A percentile compares a stretch with the other conserved stretches of the same genome.
Conservation (phyloP, 2,329 filamentous ascomycete species). For the Aspergillus alliaceus region DNA sequence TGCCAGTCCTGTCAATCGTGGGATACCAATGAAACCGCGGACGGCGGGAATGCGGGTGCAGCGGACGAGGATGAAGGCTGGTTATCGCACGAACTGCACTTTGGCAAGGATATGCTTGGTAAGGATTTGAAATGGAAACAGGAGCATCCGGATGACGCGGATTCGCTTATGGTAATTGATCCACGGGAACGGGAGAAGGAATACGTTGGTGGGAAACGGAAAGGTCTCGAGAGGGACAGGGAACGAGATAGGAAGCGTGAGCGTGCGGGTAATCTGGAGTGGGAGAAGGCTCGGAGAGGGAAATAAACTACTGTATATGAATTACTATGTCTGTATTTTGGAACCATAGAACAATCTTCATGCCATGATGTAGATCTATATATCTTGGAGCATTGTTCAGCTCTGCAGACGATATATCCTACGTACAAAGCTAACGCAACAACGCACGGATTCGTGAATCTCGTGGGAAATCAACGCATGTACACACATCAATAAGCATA, state of each 20-base stretch:
- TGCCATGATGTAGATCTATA: background rate
- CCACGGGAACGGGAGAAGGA: conserved; percentile 78
- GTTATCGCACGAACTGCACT: conserved; percentile 83
- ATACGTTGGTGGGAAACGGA: conserved; percentile 62
- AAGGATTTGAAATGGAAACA: conserved; percentile 88
- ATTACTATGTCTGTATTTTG: background rate
- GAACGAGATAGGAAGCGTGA: conserved; percentile 39
- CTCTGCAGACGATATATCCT: background rate
- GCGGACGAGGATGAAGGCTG: conserved; percentile 63
- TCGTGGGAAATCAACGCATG: background rate
- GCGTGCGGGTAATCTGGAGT: conserved; percentile 35
- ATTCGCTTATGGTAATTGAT: conserved; percentile 81
- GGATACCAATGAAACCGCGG: conserved; percentile 55
- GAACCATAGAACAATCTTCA: background rate
- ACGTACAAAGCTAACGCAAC: background rate
- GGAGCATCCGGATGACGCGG: conserved; percentile 79
- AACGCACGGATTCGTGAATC: background rate
- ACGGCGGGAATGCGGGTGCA: conserved; percentile 51
- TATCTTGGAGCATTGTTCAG: background rate
- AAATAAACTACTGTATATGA: background rate
- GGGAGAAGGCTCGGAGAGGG: conserved; percentile 25
- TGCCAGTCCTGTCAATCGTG: conserved; percentile 89
- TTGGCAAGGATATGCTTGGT: conserved; percentile 84
- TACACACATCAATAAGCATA: background rate
- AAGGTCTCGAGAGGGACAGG: conserved; percentile 48